These are phyloP conservation scores for Brassica juncea DNA, from an alignment of 345 rosid species.

Conservation along the genomic window DNA sequence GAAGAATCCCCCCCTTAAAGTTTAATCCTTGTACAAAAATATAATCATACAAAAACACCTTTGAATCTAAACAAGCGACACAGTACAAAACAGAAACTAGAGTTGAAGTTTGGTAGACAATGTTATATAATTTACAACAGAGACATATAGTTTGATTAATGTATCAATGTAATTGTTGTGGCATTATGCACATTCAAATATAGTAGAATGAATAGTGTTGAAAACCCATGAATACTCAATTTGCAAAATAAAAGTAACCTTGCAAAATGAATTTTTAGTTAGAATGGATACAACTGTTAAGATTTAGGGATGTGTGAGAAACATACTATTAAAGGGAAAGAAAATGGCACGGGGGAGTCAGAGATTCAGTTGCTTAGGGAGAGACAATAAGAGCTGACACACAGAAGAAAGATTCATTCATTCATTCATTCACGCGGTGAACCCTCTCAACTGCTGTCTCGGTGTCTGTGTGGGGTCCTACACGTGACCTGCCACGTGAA, in stretches of 20 bases:
- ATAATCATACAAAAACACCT: not conserved
- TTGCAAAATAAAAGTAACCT: not conserved
- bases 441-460: not conserved
- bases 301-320: conserved; percentile 27
- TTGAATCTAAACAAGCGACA: too few species aligned
- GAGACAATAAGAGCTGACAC: conserved; percentile 41
- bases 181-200: too few species aligned
- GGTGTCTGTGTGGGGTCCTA: conserved; percentile 22
- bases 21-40: not conserved
- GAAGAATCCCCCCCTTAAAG: too few species aligned
- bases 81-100: too few species aligned
- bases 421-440: conserved; percentile 35
- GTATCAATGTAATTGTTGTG: not conserved
- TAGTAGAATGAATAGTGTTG: not conserved
- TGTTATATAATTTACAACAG: not conserved
- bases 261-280: not conserved
- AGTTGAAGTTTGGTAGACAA: too few species aligned
- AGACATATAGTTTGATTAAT: not conserved
- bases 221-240: too few species aligned
- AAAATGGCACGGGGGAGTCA: conserved; percentile 31
- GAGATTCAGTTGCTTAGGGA: conserved; percentile 38
- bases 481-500: conserved; percentile 37
- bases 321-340: conserved; percentile 5
- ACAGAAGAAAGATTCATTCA: not conserved
- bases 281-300: conserved; percentile 1